Evolutionary conservation across 805 yeast species (phyloP).

Genomic region (Candida coquimbonensis): DNA sequence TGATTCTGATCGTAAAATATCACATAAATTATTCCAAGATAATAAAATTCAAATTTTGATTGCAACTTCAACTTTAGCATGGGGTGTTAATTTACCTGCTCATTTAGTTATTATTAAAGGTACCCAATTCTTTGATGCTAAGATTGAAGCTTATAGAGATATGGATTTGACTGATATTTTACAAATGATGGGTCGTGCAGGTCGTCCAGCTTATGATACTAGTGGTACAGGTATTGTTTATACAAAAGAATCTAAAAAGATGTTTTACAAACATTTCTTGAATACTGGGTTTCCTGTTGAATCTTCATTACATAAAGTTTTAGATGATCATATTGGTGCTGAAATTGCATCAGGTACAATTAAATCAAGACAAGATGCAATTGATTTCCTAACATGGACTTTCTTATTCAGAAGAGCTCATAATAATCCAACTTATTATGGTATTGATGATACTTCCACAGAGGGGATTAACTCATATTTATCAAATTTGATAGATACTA

Average conservation of each 20-base stretch:
- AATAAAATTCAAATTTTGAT: conserved; percentile 86
- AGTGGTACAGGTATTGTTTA: conserved; percentile 90
- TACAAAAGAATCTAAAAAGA: conserved; percentile 73
- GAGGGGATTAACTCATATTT: conserved; percentile 77
- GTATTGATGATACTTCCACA: conserved; percentile 68
- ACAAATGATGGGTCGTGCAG: conserved; percentile 98
- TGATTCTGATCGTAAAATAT: conserved; percentile 79
- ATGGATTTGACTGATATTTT: conserved; percentile 93
- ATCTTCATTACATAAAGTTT: conserved; percentile 65
- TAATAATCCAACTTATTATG: conserved; percentile 87
- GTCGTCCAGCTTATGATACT: conserved; percentile 93
- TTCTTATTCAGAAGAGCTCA: conserved; percentile 89
- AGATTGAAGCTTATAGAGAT: conserved; percentile 90
- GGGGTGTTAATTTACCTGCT: conserved; percentile 99
- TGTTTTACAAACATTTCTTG: conserved; percentile 78
- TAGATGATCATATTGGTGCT: conserved; percentile 91
- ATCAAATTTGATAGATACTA: conserved; percentile 56
- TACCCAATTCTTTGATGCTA: conserved; percentile 90
- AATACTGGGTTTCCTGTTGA: conserved; percentile 97
- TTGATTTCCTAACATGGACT: conserved; percentile 94
- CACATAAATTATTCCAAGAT: conserved; percentile 75
- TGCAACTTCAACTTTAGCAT: conserved; percentile 95
- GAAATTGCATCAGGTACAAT: conserved; percentile 95
- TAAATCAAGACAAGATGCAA: conserved; percentile 87
- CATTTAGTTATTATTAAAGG: conserved; percentile 96